Base-by-base conservation (phyloP, 1,139 yeast species). In the Nakaseomyces kungkrabaensis region DNA sequence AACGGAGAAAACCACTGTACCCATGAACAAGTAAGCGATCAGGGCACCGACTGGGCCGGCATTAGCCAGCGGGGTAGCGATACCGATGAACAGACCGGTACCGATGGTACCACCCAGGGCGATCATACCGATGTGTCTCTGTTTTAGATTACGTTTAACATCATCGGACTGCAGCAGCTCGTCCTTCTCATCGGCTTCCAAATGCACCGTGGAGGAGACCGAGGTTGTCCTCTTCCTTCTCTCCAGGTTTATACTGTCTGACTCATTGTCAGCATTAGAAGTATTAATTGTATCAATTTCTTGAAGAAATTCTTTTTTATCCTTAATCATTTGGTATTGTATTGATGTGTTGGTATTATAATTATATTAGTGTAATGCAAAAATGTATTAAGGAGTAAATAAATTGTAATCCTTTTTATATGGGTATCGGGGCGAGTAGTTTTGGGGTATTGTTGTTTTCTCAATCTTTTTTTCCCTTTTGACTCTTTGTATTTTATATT, bases 21-120 rank as follows among this genome's bases (percentile, higher is more conserved):
- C 85, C 72, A 83, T 79, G 62, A 84, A 80, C 38, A 77, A 56
- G 60, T 79, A 84, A 0, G 87, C 77, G 48, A 85, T 79, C 32
- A 85, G 69, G 3, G 85, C 70, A 45, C 82, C 79, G 0, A 80
- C 89, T 1, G 92, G 90, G 22, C 94, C 94, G n/a, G 87, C 82
- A 38, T 70, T 63, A 1, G 69, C 60, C 48, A 83, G 66, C 13
- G 82, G 77, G n/a, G 70, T 59, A 11, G 82, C 77, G 31, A 82
- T 72, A 56, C 81, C 77, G 42, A 81, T 74, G 66, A 77, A 81
- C 50, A 79, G 68, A 57, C 85, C 85, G 4, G 85, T 79, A 59
- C 87, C 87, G 55, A 81, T 81, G 45, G 88, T 72, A 53, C 86
- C 86, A 58, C 86, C 86, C 22, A 74, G 63, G 49, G 85, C 83